phyloP scores from a whole-genome alignment of 2,329 filamentous ascomycete genomes.

The Aspergillus tamarii region DNA sequence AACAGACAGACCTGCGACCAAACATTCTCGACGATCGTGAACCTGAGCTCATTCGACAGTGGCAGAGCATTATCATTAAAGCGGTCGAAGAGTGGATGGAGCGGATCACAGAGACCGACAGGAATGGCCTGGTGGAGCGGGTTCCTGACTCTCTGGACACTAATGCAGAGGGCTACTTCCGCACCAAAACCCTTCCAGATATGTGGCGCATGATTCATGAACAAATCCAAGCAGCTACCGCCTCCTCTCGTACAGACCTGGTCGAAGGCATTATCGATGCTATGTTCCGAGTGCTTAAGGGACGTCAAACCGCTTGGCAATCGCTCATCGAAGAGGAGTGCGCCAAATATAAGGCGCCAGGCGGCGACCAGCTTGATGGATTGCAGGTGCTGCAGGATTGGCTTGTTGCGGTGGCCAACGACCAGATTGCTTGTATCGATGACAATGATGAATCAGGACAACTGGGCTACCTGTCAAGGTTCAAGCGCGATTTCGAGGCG shows the following conservation, averaged over 20 bases:
- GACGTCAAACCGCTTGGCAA: conserved; percentile 84
- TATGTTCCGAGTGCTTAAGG: conserved; percentile 86
- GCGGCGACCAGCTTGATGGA: conserved; percentile 61
- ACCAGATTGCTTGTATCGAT: conserved; percentile 97
- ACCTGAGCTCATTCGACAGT: conserved; percentile 87
- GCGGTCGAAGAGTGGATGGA: conserved; percentile 98
- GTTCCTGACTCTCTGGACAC: conserved; percentile 80
- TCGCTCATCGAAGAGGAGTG: conserved; percentile 85
- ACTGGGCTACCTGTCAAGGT: conserved; percentile 81
- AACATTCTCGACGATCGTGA: conserved; percentile 91
- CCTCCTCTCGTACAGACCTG: conserved; percentile 84
- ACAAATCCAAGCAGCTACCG: conserved; percentile 81
- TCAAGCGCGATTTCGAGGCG: conserved; percentile 79
- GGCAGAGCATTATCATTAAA: conserved; percentile 91
- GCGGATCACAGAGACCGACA: conserved; percentile 82
- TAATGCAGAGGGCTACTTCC: conserved; percentile 87
- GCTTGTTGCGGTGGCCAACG: conserved; percentile 95
- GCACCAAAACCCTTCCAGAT: conserved; percentile 87
- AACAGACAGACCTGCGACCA: conserved; percentile 73
- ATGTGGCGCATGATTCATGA: conserved; percentile 98
- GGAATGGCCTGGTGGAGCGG: conserved; percentile 77
- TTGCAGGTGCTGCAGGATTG: conserved; percentile 80
- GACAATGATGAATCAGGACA: conserved; percentile 77
- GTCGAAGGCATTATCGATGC: conserved; percentile 94
- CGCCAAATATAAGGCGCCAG: conserved; percentile 65